Base-by-base conservation (phyloP, 352 stramenopile species). In the Saprolegnia parasitica region DNA sequence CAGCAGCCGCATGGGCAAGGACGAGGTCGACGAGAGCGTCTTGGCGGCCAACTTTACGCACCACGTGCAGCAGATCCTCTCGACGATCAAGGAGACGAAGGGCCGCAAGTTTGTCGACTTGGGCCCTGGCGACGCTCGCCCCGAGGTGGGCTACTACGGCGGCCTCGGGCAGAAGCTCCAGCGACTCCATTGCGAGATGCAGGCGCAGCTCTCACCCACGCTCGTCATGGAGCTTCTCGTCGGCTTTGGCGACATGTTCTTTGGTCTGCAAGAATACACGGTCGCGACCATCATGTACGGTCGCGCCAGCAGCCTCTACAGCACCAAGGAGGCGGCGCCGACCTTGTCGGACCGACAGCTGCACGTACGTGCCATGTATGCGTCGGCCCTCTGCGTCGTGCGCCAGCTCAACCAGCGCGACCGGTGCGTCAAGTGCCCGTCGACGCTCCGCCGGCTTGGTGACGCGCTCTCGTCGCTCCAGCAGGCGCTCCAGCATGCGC, bases 101-200 rank as follows among this genome's bases (percentile, higher is more conserved):
- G 13, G 46, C 13, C 63, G 63, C 18, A 67, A 70, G 46, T 42
- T 26, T 46, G n/a, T 11, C 15, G 46, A 56, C n/a, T 46, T 21
- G 24, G 45, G 35, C 16, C 4, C 1, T 24, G 46, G 50, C 35
- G 63, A 10, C 29, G 20, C 18, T n/a, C 8, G 46, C 18, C 63
- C 46, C 24, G 63, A 70, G 29, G 39, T 70, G 40, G 63, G 63
- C 9, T 61, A 57, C 42, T 70, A 55, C 61, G 63, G 63, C 4
- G 13, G 21, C 20, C 21, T n/a, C 18, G 18, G 50, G 20, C 42
- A 61, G 10, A 60, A 61, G 21, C 50, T 70, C 45, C 39, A 70
- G 16, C 63, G 42, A 4, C 9, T 70, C 4, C 29, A 46, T 4
- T 37, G 26, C 20, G 42, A 49, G 15, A 46, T 70, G 32, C 49